These are phyloP conservation scores for Sclerotinia subarctica DNA, from an alignment of 2,329 filamentous ascomycete genomes.

Conservation along the genomic window DNA sequence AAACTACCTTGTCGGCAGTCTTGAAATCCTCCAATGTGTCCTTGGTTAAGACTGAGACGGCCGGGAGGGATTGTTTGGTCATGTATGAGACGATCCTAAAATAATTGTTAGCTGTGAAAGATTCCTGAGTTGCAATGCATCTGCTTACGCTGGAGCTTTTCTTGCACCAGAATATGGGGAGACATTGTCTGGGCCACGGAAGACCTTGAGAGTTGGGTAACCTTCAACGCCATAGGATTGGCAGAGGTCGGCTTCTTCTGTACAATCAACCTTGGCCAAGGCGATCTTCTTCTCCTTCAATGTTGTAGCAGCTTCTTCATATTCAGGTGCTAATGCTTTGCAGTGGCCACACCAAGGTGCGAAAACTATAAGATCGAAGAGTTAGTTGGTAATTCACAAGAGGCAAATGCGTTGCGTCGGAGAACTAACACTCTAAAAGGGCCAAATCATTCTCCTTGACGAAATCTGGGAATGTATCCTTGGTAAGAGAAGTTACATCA, in stretches of 20 bases:
- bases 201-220: conserved; percentile 98
- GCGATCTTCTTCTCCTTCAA: conserved; percentile 86
- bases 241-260: conserved; percentile 89
- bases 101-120: conserved; percentile 20
- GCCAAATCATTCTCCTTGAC: conserved; percentile 83
- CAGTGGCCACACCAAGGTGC: conserved; percentile 75
- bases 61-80: conserved; percentile 95
- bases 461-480: conserved; percentile 83
- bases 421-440: conserved; percentile 82
- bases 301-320: conserved; percentile 79
- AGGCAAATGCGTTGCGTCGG: not conserved
- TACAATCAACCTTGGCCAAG: conserved; percentile 90
- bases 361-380: conserved; percentile 59
- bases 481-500: conserved; percentile 81
- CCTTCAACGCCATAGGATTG: conserved; percentile 87
- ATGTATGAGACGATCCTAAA: conserved; percentile 75
- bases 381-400: conserved; percentile 27
- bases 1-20: conserved; percentile 92
- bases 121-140: not conserved
- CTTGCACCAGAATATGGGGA: conserved; percentile 83
- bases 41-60: conserved; percentile 78
- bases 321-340: conserved; percentile 94
- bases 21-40: conserved; percentile 94
- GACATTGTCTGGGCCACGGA: conserved; percentile 82
- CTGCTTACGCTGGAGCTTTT: conserved; percentile 71